Evolutionary conservation across 2,329 filamentous ascomycete genomes (phyloP).

Genomic region (Colletotrichum camelliae): DNA sequence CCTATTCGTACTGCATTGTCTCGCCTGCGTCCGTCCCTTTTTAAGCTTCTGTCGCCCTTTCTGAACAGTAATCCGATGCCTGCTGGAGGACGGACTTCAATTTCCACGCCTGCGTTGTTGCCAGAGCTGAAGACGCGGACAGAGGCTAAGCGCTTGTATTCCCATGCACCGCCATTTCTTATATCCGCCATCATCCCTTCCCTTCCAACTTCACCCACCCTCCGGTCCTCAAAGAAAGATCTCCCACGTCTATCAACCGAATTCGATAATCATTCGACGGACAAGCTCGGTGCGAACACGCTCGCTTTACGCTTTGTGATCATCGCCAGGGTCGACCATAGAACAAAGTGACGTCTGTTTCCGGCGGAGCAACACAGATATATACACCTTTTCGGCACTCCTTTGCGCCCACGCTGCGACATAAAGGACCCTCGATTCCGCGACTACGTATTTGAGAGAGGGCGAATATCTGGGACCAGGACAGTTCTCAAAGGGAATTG

Average conservation of each 20-base stretch:
- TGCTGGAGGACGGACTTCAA: constrained; percentile 7
- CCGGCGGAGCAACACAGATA: background rate
- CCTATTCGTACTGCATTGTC: constrained; percentile 19
- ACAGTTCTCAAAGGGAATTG: background rate
- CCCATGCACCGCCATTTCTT: background rate
- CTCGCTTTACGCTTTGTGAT: background rate
- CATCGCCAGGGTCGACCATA: background rate
- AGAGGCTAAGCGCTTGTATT: background rate
- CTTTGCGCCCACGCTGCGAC: background rate
- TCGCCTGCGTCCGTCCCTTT: constrained; percentile 20
- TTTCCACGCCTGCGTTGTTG: background rate
- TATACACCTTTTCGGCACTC: background rate
- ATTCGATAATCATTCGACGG: background rate
- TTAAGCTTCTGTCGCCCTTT: constrained; percentile 23
- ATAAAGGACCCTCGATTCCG: background rate
- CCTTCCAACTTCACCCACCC: background rate
- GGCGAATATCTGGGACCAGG: background rate
- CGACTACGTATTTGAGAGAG: background rate
- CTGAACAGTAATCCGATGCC: constrained; percentile 12
- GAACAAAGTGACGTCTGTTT: background rate
- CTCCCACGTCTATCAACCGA: background rate
- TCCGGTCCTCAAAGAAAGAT: background rate
- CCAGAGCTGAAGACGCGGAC: background rate
- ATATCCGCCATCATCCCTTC: background rate
- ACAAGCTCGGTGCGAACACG: background rate